Conservation (phyloP, 129 eudicot species). For the Flaveria bidentis region DNA sequence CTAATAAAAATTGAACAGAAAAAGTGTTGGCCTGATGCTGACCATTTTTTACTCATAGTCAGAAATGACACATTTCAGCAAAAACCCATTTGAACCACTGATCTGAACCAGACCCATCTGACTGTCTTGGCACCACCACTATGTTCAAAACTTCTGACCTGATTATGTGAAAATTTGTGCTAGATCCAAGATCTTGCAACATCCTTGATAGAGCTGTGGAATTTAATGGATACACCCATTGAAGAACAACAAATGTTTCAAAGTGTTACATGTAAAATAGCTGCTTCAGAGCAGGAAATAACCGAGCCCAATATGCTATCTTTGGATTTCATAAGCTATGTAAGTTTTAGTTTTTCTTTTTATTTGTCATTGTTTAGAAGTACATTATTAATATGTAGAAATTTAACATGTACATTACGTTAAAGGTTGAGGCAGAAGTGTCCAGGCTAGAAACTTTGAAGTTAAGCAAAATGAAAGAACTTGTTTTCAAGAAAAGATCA, state of each 20-base stretch:
- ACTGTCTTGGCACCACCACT: neutral
- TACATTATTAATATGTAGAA: neutral
- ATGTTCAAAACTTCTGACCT: neutral
- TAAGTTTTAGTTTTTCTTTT: slow-evolving; percentile 34
- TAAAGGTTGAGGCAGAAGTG: slow-evolving; percentile 82
- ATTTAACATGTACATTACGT: neutral
- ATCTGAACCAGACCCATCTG: neutral
- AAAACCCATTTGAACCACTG: neutral
- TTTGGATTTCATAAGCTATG: slow-evolving; percentile 56
- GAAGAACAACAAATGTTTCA: slow-evolving; percentile 82
- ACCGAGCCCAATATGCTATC: slow-evolving; percentile 70
- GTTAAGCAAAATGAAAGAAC: slow-evolving; percentile 84
- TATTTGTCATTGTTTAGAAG: neutral
- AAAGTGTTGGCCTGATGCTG: too few relatives aligned
- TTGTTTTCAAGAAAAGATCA: slow-evolving; percentile 76
- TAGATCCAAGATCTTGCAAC: slow-evolving; percentile 85
- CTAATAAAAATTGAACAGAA: too few relatives aligned
- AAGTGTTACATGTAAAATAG: slow-evolving; percentile 69
- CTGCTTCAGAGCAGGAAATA: slow-evolving; percentile 74
- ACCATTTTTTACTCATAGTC: too few relatives aligned
- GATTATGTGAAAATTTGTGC: slow-evolving; percentile 8
- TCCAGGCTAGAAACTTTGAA: slow-evolving; percentile 72
- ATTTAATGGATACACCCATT: slow-evolving; percentile 74
- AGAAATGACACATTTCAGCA: too few relatives aligned
- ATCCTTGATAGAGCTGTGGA: slow-evolving; percentile 73